Conservation (phyloP, 2,329 filamentous ascomycete genomes). For the Fusarium vanettenii region DNA sequence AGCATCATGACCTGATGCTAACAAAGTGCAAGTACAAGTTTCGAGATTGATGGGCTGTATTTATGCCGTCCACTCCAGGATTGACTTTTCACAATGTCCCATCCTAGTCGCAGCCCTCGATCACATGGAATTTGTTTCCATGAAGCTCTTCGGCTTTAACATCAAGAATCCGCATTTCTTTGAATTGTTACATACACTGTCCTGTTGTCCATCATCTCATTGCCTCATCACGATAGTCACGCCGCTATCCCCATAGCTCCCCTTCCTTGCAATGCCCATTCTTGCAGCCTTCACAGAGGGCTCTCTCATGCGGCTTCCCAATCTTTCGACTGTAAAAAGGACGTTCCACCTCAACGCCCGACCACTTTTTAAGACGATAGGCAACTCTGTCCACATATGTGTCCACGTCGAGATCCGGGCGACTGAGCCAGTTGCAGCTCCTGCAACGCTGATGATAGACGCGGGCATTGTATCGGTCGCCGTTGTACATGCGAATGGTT, state of each 20-base stretch:
- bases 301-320: conserved; percentile 34
- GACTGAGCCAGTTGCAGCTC: conserved; percentile 43
- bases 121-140: too few species aligned
- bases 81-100: too few species aligned
- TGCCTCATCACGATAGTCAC: neutral
- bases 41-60: too few species aligned
- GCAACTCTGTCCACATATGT: conserved; percentile 50
- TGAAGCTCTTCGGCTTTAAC: too few species aligned
- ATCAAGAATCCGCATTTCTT: too few species aligned
- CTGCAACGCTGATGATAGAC: conserved; percentile 53
- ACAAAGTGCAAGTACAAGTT: too few species aligned
- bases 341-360: conserved; percentile 36
- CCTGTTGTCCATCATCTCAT: too few species aligned
- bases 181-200: too few species aligned
- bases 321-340: neutral
- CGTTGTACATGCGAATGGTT: conserved; percentile 47
- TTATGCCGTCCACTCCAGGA: too few species aligned
- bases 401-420: conserved; percentile 39
- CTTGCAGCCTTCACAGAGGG: conserved; percentile 53
- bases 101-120: too few species aligned
- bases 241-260: neutral
- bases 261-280: conserved; percentile 42
- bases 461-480: conserved; percentile 48
- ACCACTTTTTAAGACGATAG: conserved; percentile 53
- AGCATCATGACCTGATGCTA: too few species aligned